Evolutionary conservation across 345 rosid species (phyloP), one percentile per base, ranked within the genome.

Genomic region (Syzygium oleosum): DNA sequence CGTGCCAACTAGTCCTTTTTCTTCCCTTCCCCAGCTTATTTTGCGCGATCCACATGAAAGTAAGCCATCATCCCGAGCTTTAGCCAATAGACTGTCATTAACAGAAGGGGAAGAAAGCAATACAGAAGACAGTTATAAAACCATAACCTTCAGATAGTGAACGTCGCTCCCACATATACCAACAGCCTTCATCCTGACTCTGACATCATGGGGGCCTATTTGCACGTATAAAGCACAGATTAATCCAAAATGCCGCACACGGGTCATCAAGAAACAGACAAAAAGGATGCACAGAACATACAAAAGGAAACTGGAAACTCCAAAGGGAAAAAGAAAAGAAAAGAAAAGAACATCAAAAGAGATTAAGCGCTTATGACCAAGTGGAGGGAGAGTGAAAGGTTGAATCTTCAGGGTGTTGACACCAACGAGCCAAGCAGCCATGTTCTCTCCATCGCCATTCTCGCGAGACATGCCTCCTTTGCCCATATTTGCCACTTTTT

Each of bases 101-200:
- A 73, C 80, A 1, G 25, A 38, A 73, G 13, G 49, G 2, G 1
- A 11, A 19, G 11, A 73, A 73, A 73, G 49, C 25, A 73, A 73
- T 19, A 16, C 54, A 77, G 52, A 84, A 41, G 49, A 25, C 65
- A 49, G 23, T 63, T 7, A 17, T 59, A 53, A 46, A 49, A 21
- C 17, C 52, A 43, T 29, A 88, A 95, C 98, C 98, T 95, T 98
- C 88, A 96, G 98, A 87, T 89, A 94, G 84, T 95, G 99, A 93
- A 98, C 99, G 94, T 98, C 98, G 90, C 99, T 98, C 88, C 98
- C 96, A 77, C 98, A 94, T 12, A 96, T 94, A 46, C 97, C 99
- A 88, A 98, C 98, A 85, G 98, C 99, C 87, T 96, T 98, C 94
- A 96, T 95, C 88, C 91, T 87, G 85, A 98, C 94, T 88, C 93